phyloP scores from a whole-genome alignment of 1,284 basidiomycete genomes.

The Ganoderma lucidum region DNA sequence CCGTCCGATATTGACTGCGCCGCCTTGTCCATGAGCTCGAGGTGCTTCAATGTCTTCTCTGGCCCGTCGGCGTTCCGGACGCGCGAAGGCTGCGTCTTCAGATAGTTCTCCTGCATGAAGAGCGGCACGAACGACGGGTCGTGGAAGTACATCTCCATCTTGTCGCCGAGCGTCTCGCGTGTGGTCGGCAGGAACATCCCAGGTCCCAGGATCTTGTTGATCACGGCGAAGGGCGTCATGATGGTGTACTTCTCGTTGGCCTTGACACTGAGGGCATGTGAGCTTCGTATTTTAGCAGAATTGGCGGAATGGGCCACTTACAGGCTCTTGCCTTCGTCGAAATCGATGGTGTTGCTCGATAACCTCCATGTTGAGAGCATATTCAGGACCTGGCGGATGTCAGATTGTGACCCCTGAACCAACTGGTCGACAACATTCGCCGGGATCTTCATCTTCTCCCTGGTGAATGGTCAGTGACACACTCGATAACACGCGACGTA shows the following conservation, averaged over 20 bases:
- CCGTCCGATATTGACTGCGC: conserved; percentile 94
- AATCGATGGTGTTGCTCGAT: conserved; percentile 80
- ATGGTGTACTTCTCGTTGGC: conserved; percentile 94
- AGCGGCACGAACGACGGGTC: conserved; percentile 94
- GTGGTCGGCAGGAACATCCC: conserved; percentile 88
- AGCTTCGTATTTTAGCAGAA: background rate
- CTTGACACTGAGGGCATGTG: conserved; percentile 63
- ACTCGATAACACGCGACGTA: conserved; percentile 35
- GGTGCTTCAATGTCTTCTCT: conserved; percentile 72
- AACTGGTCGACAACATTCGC: conserved; percentile 94
- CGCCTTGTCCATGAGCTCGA: conserved; percentile 88
- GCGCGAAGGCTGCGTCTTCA: conserved; percentile 81
- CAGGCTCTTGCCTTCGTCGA: conserved; percentile 91
- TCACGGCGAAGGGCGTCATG: conserved; percentile 91
- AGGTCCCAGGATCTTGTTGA: conserved; percentile 86
- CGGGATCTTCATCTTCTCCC: conserved; percentile 92
- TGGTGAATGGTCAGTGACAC: conserved; percentile 42
- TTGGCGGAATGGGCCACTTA: conserved; percentile 50
- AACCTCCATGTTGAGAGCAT: conserved; percentile 98
- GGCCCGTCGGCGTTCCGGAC: conserved; percentile 67
- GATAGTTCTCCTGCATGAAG: conserved; percentile 83
- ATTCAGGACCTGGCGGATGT: conserved; percentile 96
- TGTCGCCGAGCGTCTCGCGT: conserved; percentile 86
- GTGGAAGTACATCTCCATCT: conserved; percentile 97
- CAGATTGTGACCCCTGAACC: conserved; percentile 88